Percentiles rank a stretch among this genome's conserved stretches.
Conservation (phyloP, 2,329 filamentous ascomycete species). For the Aureobasidium sp. region DNA sequence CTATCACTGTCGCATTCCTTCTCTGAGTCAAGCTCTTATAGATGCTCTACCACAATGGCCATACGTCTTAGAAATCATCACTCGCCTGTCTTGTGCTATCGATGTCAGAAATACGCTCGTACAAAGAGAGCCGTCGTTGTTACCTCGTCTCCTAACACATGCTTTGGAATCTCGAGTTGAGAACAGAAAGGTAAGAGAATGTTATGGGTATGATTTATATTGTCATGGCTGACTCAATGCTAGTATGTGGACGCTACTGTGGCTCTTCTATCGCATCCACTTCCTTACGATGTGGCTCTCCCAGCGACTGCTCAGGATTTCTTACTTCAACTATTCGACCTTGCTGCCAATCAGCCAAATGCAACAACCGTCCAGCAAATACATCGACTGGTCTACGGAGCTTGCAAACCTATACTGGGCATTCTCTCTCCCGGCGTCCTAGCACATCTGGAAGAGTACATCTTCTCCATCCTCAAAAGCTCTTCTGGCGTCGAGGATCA, state of each 20-base stretch:
- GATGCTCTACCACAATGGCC: constrained; percentile 58
- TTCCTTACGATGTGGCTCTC: constrained; percentile 32
- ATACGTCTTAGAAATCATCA: constrained; percentile 55
- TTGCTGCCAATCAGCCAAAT: constrained; percentile 32
- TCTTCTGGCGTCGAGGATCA: constrained; percentile 30
- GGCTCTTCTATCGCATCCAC: constrained; percentile 32
- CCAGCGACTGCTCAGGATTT: constrained; percentile 37
- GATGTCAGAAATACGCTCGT: constrained; percentile 36
- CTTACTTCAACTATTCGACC: constrained; percentile 34
- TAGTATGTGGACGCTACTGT: constrained; percentile 31
- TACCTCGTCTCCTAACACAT: constrained; percentile 31
- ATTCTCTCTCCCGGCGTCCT: constrained; percentile 32
- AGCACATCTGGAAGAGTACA: constrained; percentile 33
- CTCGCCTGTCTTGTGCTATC: constrained; percentile 48
- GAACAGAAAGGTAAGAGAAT: constrained; percentile 15
- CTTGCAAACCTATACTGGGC: constrained; percentile 32
- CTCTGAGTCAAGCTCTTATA: constrained; percentile 50
- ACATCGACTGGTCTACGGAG: constrained; percentile 36
- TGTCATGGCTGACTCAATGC: constrained; percentile 17
- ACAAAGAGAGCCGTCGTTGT: constrained; percentile 32
- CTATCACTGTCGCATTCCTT: constrained; percentile 55
- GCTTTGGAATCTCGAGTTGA: constrained; percentile 26
- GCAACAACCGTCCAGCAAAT: constrained; percentile 33
- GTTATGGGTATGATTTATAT: neutral
- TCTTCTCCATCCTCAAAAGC: constrained; percentile 36